A percentile compares a stretch with the other conserved stretches of the same genome.
Evolutionary conservation across 1,139 yeast genomes (phyloP).

Genomic region (Scheffersomyces quercinus): DNA sequence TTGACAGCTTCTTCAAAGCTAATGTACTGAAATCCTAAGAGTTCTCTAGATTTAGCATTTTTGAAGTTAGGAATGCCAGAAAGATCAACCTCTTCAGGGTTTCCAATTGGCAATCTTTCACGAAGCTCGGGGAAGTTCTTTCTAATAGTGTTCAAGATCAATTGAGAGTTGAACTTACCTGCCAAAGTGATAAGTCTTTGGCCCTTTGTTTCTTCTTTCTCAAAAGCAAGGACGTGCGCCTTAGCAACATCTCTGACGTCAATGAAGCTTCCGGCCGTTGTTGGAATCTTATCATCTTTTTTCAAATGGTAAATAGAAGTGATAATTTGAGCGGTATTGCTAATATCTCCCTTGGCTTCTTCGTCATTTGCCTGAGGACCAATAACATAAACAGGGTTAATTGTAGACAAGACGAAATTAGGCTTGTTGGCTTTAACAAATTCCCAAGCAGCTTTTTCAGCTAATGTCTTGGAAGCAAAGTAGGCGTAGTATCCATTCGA

Average conservation of each 20-base stretch:
- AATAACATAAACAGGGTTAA: constrained; percentile 53
- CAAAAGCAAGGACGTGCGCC: constrained; percentile 49
- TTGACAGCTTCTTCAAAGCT: constrained; percentile 36
- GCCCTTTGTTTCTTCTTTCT: constrained; percentile 22
- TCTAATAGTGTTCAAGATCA: constrained; percentile 13
- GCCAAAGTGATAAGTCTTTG: constrained; percentile 29
- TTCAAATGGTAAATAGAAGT: constrained; percentile 18
- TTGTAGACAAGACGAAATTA: constrained; percentile 42
- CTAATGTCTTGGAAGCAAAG: constrained; percentile 52
- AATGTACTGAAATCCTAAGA: constrained; percentile 39
- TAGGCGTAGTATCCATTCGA: constrained; percentile 36
- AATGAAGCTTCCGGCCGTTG: constrained; percentile 22
- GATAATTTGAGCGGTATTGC: constrained; percentile 34
- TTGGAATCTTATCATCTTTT: constrained; percentile 11
- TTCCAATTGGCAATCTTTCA: constrained; percentile 13
- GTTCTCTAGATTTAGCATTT: constrained; percentile 26
- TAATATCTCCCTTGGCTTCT: constrained; percentile 23
- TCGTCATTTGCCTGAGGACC: constrained; percentile 50
- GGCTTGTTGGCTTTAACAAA: constrained; percentile 40
- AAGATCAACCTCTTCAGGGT: constrained; percentile 22
- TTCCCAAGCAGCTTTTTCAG: constrained; percentile 59
- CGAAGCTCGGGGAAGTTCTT: constrained; percentile 8
- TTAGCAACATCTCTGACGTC: constrained; percentile 58
- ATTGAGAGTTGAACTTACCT: constrained; percentile 8
- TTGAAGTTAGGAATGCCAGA: constrained; percentile 7